phyloP scores from a whole-genome alignment of 805 yeast genomes.

The Metschnikowia picachoensis region DNA sequence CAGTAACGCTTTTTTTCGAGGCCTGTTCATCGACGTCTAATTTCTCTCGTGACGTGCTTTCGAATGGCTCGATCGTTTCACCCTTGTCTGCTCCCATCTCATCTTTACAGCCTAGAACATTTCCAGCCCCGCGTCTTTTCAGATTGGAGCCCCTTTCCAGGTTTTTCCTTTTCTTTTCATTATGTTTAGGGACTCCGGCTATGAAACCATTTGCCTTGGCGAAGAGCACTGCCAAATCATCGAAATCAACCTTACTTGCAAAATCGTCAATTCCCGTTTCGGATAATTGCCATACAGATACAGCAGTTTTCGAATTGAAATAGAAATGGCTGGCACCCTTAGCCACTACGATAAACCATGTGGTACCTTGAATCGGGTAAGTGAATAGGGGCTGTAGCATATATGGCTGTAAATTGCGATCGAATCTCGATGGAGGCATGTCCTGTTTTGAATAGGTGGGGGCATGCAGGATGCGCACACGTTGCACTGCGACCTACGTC shows the following conservation, averaged over 20 bases:
- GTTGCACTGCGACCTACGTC: too few relatives aligned
- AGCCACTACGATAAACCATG: slow-evolving; percentile 32
- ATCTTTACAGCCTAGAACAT: background rate
- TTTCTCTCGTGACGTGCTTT: too few relatives aligned
- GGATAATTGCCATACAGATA: slow-evolving; percentile 33
- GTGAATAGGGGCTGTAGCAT: slow-evolving; percentile 15
- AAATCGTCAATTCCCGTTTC: slow-evolving; percentile 23
- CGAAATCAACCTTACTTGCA: slow-evolving; percentile 23
- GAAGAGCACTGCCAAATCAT: slow-evolving; percentile 27
- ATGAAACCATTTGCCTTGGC: slow-evolving; percentile 24
- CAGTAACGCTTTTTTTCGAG: too few relatives aligned
- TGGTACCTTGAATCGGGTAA: slow-evolving; percentile 9
- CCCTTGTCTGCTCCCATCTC: too few relatives aligned
- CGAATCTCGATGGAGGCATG: background rate
- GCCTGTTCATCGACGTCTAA: too few relatives aligned
- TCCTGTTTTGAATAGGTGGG: background rate
- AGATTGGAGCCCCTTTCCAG: background rate
- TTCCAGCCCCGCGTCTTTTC: background rate
- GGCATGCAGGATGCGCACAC: background rate
- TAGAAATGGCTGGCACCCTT: slow-evolving; percentile 29
- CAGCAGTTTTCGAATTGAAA: slow-evolving; percentile 19
- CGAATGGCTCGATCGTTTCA: too few relatives aligned
- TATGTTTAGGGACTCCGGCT: background rate
- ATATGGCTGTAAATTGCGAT: background rate
- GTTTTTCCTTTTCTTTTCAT: background rate